phyloP scores from a whole-genome alignment of 2,329 filamentous ascomycete genomes.

The Diaporthe citrichinensis region DNA sequence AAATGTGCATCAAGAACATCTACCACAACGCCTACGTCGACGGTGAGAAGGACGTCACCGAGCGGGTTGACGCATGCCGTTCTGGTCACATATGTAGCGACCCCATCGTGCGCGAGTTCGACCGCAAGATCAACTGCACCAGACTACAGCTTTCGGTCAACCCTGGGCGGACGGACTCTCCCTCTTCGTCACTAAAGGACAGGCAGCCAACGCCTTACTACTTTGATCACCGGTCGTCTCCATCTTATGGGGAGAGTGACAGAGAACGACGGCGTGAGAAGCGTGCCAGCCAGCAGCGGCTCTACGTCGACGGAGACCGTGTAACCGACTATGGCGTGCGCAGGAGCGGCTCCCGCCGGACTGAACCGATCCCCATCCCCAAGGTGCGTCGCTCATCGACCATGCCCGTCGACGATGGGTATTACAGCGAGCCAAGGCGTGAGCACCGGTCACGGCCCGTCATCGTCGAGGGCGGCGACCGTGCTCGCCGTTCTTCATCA shows the following conservation, averaged over 20 bases:
- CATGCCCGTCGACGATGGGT: constrained; percentile 38
- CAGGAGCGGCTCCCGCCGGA: constrained; percentile 32
- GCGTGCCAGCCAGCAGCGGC: constrained; percentile 33
- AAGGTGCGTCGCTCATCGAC: constrained; percentile 37
- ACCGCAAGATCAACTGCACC: constrained; percentile 47
- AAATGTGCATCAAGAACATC: constrained; percentile 52
- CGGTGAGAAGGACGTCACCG: constrained; percentile 49
- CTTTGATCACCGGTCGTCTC: constrained; percentile 37
- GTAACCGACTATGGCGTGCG: constrained; percentile 39
- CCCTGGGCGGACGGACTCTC: constrained; percentile 30
- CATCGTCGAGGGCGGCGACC: constrained; percentile 33
- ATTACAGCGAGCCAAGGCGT: constrained; percentile 35
- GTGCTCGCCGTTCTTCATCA: constrained; percentile 35
- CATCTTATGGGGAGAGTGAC: constrained; percentile 24
- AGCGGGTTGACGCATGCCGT: constrained; percentile 49
- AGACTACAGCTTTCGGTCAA: constrained; percentile 42
- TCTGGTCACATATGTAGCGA: constrained; percentile 48
- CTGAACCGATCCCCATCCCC: constrained; percentile 41
- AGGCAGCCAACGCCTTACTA: constrained; percentile 41
- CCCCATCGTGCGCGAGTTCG: constrained; percentile 46
- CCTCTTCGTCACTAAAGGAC: constrained; percentile 38
- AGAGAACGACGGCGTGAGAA: constrained; percentile 39
- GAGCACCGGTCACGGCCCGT: constrained; percentile 33
- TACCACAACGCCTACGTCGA: constrained; percentile 53
- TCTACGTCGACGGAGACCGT: constrained; percentile 40